Percentiles rank a stretch among this genome's conserved stretches.
Conservation (phyloP, 345 rosid species). For the Kernera saxatilis region DNA sequence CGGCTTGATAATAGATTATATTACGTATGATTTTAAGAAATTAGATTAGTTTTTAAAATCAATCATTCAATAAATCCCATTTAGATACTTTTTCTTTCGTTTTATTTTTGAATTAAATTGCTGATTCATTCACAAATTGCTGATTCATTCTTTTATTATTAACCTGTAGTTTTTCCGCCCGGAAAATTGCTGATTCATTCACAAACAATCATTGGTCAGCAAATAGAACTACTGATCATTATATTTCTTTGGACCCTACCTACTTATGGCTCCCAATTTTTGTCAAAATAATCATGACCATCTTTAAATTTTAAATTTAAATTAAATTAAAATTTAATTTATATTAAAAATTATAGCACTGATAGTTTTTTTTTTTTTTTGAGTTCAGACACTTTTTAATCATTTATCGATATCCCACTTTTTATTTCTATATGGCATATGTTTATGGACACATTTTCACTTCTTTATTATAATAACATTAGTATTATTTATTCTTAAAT, state of each 20-base stretch:
- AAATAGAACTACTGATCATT: conserved; percentile 17
- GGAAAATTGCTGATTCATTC: background rate
- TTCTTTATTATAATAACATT: no score
- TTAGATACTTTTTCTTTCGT: background rate
- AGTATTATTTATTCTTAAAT: no score
- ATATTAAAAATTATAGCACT: background rate
- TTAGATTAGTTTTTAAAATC: background rate
- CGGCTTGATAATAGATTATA: no score
- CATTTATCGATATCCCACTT: background rate
- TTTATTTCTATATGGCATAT: background rate
- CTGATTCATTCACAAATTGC: background rate
- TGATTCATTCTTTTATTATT: no score
- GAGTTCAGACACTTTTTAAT: background rate
- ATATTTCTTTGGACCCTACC: conserved; percentile 23
- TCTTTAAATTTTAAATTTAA: background rate
- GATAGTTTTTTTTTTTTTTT: no score
- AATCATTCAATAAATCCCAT: background rate
- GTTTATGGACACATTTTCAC: background rate
- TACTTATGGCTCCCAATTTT: conserved; percentile 8
- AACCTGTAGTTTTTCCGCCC: background rate
- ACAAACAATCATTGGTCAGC: conserved; percentile 19
- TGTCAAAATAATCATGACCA: background rate
- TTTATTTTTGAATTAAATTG: background rate
- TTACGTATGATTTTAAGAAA: background rate
- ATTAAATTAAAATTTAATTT: background rate